A percentile compares a stretch with the other conserved stretches of the same genome.
Conservation (phyloP, 116 monocot genomes). For the Papilionanthe hybrid region DNA sequence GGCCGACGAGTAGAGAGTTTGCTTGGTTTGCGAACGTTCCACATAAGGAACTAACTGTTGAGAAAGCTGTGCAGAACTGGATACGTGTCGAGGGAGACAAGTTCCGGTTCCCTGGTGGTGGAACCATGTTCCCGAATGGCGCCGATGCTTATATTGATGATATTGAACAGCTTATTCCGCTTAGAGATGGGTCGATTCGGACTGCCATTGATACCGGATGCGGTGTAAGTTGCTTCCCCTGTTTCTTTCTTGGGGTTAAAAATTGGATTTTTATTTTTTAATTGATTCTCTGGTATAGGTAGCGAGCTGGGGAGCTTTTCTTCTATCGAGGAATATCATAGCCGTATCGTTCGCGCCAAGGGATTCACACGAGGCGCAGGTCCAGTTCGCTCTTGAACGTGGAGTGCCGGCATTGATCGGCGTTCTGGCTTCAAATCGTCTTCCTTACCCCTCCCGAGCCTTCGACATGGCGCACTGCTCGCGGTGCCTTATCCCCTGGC, state of each 20-base stretch:
- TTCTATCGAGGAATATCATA: conserved; percentile 52
- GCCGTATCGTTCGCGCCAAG: conserved; percentile 72
- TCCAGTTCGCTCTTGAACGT: conserved; percentile 79
- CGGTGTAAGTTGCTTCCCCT: conserved; percentile 36
- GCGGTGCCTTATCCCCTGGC: conserved; percentile 87
- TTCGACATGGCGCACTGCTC: conserved; percentile 92
- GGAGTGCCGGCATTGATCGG: conserved; percentile 81
- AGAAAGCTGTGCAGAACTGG: conserved; percentile 92
- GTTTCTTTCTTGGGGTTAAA: neutral
- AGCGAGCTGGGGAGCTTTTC: conserved; percentile 75
- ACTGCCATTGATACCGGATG: conserved; percentile 91
- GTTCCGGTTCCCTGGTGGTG: conserved; percentile 83
- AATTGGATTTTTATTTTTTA: too few species aligned
- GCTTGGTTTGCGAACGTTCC: conserved; percentile 86
- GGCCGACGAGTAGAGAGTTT: conserved; percentile 51
- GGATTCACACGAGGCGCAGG: conserved; percentile 77
- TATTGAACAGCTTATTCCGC: conserved; percentile 43
- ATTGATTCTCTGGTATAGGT: conserved; percentile 28
- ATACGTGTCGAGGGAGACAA: conserved; percentile 64
- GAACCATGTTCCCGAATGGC: conserved; percentile 89
- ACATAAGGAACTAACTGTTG: conserved; percentile 71
- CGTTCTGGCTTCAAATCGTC: conserved; percentile 61
- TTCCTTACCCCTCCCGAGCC: conserved; percentile 65
- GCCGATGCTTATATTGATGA: conserved; percentile 78
- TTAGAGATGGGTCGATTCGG: conserved; percentile 61